Percentiles rank a stretch among this genome's conserved stretches.
Evolutionary conservation across 2,329 filamentous ascomycete species (phyloP).

Genomic region (Ophioceras dolichostomum): DNA sequence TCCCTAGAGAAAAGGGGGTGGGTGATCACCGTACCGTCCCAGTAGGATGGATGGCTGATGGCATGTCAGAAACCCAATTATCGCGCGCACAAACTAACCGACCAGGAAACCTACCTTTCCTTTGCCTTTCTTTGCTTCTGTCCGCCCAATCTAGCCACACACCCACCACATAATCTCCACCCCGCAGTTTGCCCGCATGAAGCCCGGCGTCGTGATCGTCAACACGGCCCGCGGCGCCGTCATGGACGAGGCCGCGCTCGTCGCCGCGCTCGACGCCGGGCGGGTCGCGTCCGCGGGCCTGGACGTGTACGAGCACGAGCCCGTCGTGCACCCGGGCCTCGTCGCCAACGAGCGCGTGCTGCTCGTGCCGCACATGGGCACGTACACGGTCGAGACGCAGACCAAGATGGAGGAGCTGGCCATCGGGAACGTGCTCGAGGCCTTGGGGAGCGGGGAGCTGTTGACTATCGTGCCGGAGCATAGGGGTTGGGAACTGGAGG

Average conservation of each 20-base stretch:
- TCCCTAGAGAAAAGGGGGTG: too few species aligned
- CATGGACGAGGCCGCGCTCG: constrained; percentile 52
- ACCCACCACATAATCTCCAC: constrained; percentile 28
- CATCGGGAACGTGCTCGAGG: constrained; percentile 54
- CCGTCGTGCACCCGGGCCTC: constrained; percentile 32
- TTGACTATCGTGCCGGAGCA: constrained; percentile 9
- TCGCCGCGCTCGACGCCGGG: constrained; percentile 41
- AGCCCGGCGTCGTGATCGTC: constrained; percentile 44
- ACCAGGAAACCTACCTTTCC: neutral
- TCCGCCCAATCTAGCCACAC: constrained; percentile 12
- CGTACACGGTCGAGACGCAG: constrained; percentile 53
- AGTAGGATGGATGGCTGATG: too few species aligned
- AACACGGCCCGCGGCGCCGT: constrained; percentile 55
- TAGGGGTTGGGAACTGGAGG: neutral
- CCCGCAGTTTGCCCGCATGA: constrained; percentile 35
- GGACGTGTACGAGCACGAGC: constrained; percentile 53
- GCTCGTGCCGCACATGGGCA: constrained; percentile 56
- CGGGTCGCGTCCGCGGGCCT: constrained; percentile 40
- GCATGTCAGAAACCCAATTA: neutral
- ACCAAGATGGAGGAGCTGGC: constrained; percentile 53
- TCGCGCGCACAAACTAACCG: neutral
- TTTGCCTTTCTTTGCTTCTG: neutral
- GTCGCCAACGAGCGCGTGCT: constrained; percentile 27
- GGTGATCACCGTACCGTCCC: too few species aligned
- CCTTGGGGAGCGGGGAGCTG: constrained; percentile 12